Conservation (phyloP, 805 yeast genomes). For the Candida railenensis region DNA sequence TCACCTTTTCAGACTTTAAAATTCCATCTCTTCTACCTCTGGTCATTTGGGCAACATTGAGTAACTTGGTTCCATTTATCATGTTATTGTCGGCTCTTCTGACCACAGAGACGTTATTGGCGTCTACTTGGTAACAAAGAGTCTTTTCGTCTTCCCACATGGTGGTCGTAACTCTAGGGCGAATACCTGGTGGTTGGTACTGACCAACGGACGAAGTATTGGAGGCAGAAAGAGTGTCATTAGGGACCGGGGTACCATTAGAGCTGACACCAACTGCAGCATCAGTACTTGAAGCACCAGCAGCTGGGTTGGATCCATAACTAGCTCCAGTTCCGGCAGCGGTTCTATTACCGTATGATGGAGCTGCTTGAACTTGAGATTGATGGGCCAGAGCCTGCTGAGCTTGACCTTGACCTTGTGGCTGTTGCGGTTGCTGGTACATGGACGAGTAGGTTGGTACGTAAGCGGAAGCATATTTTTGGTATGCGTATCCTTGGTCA, state of each 20-base stretch:
- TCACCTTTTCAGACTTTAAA: constrained; percentile 68
- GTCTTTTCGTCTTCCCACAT: constrained; percentile 91
- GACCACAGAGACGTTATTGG: constrained; percentile 75
- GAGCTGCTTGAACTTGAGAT: constrained; percentile 3
- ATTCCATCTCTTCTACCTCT: constrained; percentile 86
- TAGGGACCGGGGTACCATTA: background rate
- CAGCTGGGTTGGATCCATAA: constrained; percentile 7
- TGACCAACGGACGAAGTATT: constrained; percentile 38
- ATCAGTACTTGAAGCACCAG: constrained; percentile 4
- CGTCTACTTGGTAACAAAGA: constrained; percentile 81
- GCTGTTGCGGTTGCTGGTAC: constrained; percentile 9
- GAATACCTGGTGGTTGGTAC: constrained; percentile 44
- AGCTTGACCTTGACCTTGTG: background rate
- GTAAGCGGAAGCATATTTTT: background rate
- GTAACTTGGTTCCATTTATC: constrained; percentile 81
- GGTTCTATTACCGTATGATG: constrained; percentile 6
- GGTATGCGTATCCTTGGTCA: constrained; percentile 20
- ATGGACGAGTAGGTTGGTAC: background rate
- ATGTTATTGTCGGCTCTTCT: constrained; percentile 82
- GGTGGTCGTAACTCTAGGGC: constrained; percentile 78
- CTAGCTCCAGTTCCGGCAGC: constrained; percentile 11
- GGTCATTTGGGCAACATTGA: constrained; percentile 85
- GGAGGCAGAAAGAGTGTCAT: constrained; percentile 13
- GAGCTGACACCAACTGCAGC: constrained; percentile 10
- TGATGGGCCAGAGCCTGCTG: constrained; percentile 8